phyloP scores from a whole-genome alignment of 257 asterid genomes.

The Solanum okadae region DNA sequence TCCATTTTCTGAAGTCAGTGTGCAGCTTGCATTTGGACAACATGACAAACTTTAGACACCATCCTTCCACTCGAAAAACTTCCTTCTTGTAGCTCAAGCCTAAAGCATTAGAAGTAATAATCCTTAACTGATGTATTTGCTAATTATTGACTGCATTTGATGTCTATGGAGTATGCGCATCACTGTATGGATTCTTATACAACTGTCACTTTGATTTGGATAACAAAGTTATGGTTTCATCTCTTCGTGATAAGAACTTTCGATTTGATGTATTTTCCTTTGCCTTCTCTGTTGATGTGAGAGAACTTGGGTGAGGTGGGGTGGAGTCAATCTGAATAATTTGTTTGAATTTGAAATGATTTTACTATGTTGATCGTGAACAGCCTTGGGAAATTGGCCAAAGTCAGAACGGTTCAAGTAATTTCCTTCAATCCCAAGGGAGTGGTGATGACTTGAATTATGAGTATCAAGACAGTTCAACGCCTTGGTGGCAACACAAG shows the following conservation, averaged over 20 bases:
- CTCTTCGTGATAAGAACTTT: neutral
- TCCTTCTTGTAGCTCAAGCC: neutral
- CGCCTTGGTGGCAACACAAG: conserved; percentile 58
- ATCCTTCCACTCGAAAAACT: neutral
- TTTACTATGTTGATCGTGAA: neutral
- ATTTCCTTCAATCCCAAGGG: conserved; percentile 28
- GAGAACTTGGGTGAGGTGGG: neutral
- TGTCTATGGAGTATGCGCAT: neutral
- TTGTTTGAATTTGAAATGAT: neutral
- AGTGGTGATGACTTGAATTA: conserved; percentile 18
- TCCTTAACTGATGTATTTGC: neutral
- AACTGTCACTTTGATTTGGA: neutral
- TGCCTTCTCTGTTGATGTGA: neutral
- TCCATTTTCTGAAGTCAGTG: neutral
- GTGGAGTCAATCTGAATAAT: neutral
- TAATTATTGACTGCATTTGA: neutral
- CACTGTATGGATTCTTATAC: neutral
- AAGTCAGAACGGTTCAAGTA: conserved; percentile 34
- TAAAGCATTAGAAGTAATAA: neutral
- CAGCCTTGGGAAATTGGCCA: conserved; percentile 87
- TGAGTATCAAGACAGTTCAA: conserved; percentile 23
- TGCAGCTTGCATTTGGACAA: neutral
- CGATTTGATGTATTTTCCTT: neutral
- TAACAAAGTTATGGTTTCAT: neutral
- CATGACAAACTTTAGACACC: neutral